A percentile compares a stretch with the other conserved stretches of the same genome.
Conservation (phyloP, 2,329 filamentous ascomycete genomes). For the Hypoxylon sp. region DNA sequence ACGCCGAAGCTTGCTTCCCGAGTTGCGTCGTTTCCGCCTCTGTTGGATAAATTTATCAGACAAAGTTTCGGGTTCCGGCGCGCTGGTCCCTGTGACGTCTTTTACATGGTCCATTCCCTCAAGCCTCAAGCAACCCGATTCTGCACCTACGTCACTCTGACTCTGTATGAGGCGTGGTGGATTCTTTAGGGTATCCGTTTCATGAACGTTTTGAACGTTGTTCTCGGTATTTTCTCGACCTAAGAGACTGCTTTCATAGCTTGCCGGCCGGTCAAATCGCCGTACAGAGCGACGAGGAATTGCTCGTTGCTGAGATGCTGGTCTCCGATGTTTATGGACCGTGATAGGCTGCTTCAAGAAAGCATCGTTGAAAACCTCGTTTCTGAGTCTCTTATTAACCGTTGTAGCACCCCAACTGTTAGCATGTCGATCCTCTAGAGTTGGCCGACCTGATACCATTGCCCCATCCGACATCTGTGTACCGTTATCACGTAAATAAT, state of each 20-base stretch:
- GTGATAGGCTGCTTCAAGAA: slow-evolving; percentile 88
- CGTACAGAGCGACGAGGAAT: slow-evolving; percentile 68
- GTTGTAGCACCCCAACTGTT: slow-evolving; percentile 91
- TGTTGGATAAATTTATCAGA: slow-evolving; percentile 59
- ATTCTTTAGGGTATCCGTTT: slow-evolving; percentile 45
- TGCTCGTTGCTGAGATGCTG: slow-evolving; percentile 70
- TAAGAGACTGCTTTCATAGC: slow-evolving; percentile 55
- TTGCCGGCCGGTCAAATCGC: slow-evolving; percentile 58
- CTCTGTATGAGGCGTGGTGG: slow-evolving; percentile 49
- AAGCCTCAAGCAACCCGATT: slow-evolving; percentile 48
- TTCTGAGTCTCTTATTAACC: slow-evolving; percentile 87
- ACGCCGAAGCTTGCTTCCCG: slow-evolving; percentile 83
- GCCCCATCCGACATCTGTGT: slow-evolving; percentile 29
- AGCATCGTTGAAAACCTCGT: slow-evolving; percentile 92
- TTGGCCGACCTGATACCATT: slow-evolving; percentile 53
- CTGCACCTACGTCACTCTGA: slow-evolving; percentile 54
- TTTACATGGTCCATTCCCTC: slow-evolving; percentile 59
- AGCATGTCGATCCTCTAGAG: slow-evolving; percentile 68
- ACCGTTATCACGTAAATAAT: slow-evolving; percentile 41
- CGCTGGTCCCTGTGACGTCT: slow-evolving; percentile 74
- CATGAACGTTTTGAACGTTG: slow-evolving; percentile 14
- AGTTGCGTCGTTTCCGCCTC: slow-evolving; percentile 79
- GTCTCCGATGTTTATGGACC: slow-evolving; percentile 80
- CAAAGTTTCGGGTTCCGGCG: slow-evolving; percentile 71
- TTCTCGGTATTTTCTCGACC: slow-evolving; percentile 29